phyloP scores from a whole-genome alignment of 2,329 filamentous ascomycete species.

The Epichloe sp. region DNA sequence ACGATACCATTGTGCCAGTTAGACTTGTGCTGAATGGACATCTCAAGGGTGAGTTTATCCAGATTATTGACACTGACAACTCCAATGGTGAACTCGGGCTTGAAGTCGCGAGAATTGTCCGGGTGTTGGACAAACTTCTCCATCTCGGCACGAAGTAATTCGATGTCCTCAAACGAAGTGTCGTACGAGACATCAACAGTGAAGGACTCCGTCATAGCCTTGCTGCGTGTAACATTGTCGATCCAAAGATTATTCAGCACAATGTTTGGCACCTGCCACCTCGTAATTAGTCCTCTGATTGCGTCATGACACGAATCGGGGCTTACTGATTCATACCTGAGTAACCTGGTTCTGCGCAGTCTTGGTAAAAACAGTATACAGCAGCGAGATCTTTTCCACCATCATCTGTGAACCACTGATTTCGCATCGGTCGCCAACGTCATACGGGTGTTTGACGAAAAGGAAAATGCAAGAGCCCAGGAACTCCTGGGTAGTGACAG shows the following conservation, averaged over 20 bases:
- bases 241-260: constrained; percentile 87
- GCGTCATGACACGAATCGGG: neutral
- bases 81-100: constrained; percentile 67
- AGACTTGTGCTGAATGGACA: constrained; percentile 84
- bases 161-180: constrained; percentile 80
- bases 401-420: constrained; percentile 57
- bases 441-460: constrained; percentile 96
- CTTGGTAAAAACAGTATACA: constrained; percentile 84
- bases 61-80: constrained; percentile 69
- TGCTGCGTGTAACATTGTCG: constrained; percentile 83
- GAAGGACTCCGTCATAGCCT: constrained; percentile 80
- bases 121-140: constrained; percentile 68
- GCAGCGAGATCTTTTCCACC: constrained; percentile 86
- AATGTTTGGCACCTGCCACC: constrained; percentile 74
- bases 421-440: constrained; percentile 89
- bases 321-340: constrained; percentile 24
- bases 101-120: constrained; percentile 85
- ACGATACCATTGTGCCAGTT: constrained; percentile 84
- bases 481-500: constrained; percentile 82
- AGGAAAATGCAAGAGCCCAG: constrained; percentile 98
- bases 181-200: constrained; percentile 72
- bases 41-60: constrained; percentile 72
- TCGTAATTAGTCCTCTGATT: neutral
- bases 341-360: constrained; percentile 69
- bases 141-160: constrained; percentile 74